Evolutionary conservation across 1,284 basidiomycete species (phyloP).

Genomic region (Sanghuangporus weigelae): DNA sequence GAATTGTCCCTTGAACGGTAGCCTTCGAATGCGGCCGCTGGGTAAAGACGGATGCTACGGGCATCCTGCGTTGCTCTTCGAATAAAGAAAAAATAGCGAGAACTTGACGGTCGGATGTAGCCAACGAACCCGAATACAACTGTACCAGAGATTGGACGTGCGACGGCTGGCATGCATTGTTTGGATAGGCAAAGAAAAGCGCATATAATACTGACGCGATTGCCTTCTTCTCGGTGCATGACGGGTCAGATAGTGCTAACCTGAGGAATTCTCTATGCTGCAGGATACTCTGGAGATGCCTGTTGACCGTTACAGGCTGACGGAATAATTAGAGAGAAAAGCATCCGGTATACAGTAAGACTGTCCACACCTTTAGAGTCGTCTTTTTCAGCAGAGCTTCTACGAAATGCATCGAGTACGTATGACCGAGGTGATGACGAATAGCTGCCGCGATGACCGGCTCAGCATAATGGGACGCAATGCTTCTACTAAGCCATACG

Average conservation of each 20-base stretch:
- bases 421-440: slow-evolving; percentile 50
- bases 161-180: slow-evolving; percentile 77
- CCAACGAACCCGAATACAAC: slow-evolving; percentile 72
- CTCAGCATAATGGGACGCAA: slow-evolving; percentile 66
- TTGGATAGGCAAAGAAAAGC: slow-evolving; percentile 71
- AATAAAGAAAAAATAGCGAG: slow-evolving; percentile 76
- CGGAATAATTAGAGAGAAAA: neutral
- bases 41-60: slow-evolving; percentile 54
- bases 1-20: slow-evolving; percentile 36
- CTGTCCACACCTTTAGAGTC: slow-evolving; percentile 51
- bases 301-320: slow-evolving; percentile 59
- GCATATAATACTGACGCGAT: slow-evolving; percentile 52
- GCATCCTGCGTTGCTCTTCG: slow-evolving; percentile 65
- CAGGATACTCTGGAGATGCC: slow-evolving; percentile 54
- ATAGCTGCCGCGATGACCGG: slow-evolving; percentile 65
- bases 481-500: slow-evolving; percentile 15
- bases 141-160: slow-evolving; percentile 72
- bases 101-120: slow-evolving; percentile 57
- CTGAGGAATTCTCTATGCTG: slow-evolving; percentile 56
- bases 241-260: slow-evolving; percentile 25
- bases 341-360: neutral
- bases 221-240: slow-evolving; percentile 33
- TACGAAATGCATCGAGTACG: slow-evolving; percentile 44
- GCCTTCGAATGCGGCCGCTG: slow-evolving; percentile 54
- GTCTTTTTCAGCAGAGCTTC: slow-evolving; percentile 37